Evolutionary conservation across 2,329 filamentous ascomycete species (phyloP), one percentile per base, ranked within the genome.

Genomic region (Dactylonectria macrodidyma): DNA sequence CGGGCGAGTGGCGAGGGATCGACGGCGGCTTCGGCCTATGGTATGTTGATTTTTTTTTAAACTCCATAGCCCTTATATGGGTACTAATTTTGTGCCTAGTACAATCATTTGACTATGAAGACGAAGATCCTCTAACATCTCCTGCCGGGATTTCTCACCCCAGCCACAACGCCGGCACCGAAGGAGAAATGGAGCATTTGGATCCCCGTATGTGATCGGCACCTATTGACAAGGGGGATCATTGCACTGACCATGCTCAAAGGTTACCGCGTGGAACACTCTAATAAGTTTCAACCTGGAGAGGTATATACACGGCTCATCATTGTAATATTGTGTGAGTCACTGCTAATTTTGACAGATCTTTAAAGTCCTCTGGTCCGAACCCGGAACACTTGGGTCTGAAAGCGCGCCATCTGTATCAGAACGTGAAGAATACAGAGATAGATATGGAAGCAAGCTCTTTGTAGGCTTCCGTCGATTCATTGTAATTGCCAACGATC

Each of bases 321-420:
- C 33, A 3, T 19, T 33, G 22, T 22, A 38, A 3, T 22, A 3
- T 19, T 33, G 22, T 22, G 33, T 26, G 5, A 36, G 0, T 48
- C 22, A 4, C n/a, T 5, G 11, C 54, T 66, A 41, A 66, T 24
- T n/a, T 5, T 2, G 2, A 24, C 62, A 88, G 86, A 84, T 89
- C 19, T 87, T 89, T 77, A 89, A 89, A 72, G 82, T 88, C 2
- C 76, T 85, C 22, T 89, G 87, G 87, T 82, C 84, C 8, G 86
- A 89, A 55, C 87, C 87, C 0, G 77, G 78, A 33, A 86, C 86
- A 9, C 71, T 76, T 58, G 69, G 75, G 22, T 77, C 78, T 16
- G 78, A 79, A 11, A 73, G 71, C 50, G 62, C 77, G 3, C 71
- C 75, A 1, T 79, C 77, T 10, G 74, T 82, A 7, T 81, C 78